Base-by-base conservation (phyloP, 345 rosid species). In the Chamaenerion angustifolium region DNA sequence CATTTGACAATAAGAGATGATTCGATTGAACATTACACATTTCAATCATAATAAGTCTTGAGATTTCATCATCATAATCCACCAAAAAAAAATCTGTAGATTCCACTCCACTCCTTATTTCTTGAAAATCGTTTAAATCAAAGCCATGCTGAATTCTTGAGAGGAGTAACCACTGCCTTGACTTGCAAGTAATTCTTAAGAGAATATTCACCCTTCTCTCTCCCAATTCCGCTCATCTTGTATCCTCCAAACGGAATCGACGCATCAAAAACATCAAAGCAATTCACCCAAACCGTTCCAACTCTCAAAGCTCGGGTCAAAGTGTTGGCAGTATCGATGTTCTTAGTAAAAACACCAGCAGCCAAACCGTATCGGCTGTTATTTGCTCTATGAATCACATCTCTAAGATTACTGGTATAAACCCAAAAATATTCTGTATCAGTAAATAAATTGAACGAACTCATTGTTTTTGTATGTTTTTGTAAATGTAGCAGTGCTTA, bases 211-310 rank as follows among this genome's bases (percentile, higher is more conserved):
- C 98, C 87, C 71, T 90, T 86, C 66, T 86, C 98, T 65, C 96
- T 81, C 10, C 98, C 96, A 0, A 64, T 66, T 5, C 98, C 98
- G 54, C 94, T 90, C 94, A 83, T 83, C 71, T 90, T 90, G 70
- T 71, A 90, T 37, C 98, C 98, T 11, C 95, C 98, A 57, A 90
- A 86, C 27, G 98, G 98, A 59, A 86, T 72, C 0, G 89, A 72
- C 11, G 85, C 83, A 70, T 90, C 96, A 31, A 90, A 75, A 23
- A 73, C 50, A 59, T 90, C 89, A 8, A 52, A 90, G 73, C 96
- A 81, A 59, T 90, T 86, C 6, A 83, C 50, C 98, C 98, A 90
- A 11, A 90, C 88, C 0, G 70, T 68, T 17, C 96, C 98, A 5
- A 21, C 94, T 42, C 65, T 63, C 46, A 90, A 66, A 0, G 96